Evolutionary conservation across 2,329 filamentous ascomycete genomes (phyloP).

Genomic region (Verticillium tricorpus): DNA sequence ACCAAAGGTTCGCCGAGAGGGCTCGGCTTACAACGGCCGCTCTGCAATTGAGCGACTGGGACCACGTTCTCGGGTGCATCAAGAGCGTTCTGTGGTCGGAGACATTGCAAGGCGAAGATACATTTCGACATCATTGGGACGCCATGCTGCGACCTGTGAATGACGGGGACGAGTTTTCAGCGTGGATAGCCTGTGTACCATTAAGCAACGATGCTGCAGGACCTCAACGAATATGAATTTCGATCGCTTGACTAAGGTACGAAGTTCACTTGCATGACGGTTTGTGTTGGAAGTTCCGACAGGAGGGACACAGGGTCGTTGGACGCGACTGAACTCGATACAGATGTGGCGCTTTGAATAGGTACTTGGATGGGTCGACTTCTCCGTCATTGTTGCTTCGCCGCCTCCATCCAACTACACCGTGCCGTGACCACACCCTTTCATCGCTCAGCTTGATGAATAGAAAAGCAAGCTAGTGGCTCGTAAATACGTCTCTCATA

Average conservation of each 20-base stretch:
- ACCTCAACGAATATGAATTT: background rate
- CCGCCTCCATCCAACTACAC: too few relatives aligned
- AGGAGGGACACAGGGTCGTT: background rate
- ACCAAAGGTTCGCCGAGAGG: conserved; percentile 22
- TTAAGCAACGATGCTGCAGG: background rate
- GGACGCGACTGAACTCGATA: too few relatives aligned
- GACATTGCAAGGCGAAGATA: conserved; percentile 9
- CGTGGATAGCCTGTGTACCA: background rate
- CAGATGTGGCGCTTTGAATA: too few relatives aligned
- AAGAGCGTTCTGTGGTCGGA: conserved; percentile 25
- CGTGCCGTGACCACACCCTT: too few relatives aligned
- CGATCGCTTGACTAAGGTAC: background rate
- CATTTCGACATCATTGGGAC: conserved; percentile 23
- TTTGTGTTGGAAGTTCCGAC: background rate
- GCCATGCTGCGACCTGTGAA: conserved; percentile 4
- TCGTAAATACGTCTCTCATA: too few relatives aligned
- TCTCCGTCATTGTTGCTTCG: too few relatives aligned
- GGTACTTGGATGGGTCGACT: too few relatives aligned
- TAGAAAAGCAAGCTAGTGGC: too few relatives aligned
- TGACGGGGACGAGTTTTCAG: background rate
- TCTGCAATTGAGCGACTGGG: conserved; percentile 4
- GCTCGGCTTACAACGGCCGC: conserved; percentile 10
- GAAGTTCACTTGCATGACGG: background rate
- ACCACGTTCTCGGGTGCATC: conserved; percentile 10
- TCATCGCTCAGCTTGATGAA: too few relatives aligned